Evolutionary conservation across 176 grass and related monocot species (phyloP).

Genomic region (Saccharum officinarum): DNA sequence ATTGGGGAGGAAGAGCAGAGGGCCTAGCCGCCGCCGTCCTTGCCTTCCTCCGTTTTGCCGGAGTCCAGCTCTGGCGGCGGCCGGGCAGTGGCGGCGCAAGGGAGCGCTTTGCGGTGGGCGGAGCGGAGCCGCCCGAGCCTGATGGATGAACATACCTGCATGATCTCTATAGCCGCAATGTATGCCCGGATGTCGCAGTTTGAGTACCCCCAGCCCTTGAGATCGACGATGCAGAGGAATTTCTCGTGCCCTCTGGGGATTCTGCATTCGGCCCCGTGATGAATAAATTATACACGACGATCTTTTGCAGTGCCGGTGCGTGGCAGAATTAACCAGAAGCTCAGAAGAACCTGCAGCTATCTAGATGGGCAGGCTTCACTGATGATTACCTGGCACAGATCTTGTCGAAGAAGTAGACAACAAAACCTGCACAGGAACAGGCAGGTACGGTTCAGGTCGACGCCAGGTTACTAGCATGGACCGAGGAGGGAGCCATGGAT

Average conservation of each 20-base stretch:
- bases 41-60: too few species aligned
- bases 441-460: background rate
- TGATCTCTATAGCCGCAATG: constrained; percentile 3
- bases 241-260: constrained; percentile 14
- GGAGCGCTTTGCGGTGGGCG: too few species aligned
- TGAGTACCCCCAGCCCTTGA: background rate
- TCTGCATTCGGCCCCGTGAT: background rate
- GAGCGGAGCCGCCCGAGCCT: too few species aligned
- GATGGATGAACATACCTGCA: background rate
- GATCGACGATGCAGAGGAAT: background rate
- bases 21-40: too few species aligned
- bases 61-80: too few species aligned
- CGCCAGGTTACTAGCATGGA: too few species aligned
- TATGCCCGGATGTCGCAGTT: constrained; percentile 6
- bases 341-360: background rate
- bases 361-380: too few species aligned
- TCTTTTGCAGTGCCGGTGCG: background rate
- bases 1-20: too few species aligned
- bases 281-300: background rate
- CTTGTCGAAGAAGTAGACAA: constrained; percentile 66
- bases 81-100: too few species aligned
- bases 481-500: too few species aligned
- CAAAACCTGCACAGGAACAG: constrained; percentile 41
- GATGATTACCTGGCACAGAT: constrained; percentile 41
- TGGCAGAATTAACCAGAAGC: background rate